Base-by-base conservation (phyloP, 345 rosid genomes). In the Camelina hispida region DNA sequence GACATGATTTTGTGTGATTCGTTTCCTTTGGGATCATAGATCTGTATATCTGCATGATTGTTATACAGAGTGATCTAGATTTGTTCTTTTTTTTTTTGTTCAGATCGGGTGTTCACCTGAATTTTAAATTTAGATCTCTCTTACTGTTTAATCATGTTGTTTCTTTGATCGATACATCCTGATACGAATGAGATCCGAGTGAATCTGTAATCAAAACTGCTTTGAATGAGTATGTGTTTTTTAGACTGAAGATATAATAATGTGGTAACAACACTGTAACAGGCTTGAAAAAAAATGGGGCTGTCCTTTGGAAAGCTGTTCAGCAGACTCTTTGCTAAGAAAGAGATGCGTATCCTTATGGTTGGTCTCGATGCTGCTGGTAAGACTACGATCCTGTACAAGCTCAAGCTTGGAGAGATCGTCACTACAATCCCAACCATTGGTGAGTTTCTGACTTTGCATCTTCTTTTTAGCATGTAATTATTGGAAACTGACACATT, bases 381-480 rank as follows among this genome's bases (percentile, higher is more conserved):
- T 79, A 88, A 88, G 86, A 88, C 93, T n/a, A 88, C 93, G 66
- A 88, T 88, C 12, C 43, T 88, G 68, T 88, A 88, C 77, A 88
- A 86, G 84, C 88, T 88, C 71, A 86, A 88, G 77, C 85, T 88
- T 7, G 93, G 93, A 3, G 90, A 88, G 84, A 88, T 88, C 23
- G 93, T 88, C 32, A 86, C 93, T 8, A 88, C 90, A 4, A 88
- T 88, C 61, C 93, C 93, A 18, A 86, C 93, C n/a, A 88, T 88
- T 23, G 93, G 90, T 88, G 63, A 76, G 86, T 67, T 23, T 52
- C 62, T 59, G 0, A 11, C 66, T 46, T 28, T 54, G 43, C 14
- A n/a, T 62, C 18, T 14, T 46, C 8, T 56, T 13, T 9, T 8
- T 51, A 8, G 5, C 3, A 51, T 6, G 13, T 37, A 25, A n/a